Evolutionary conservation across 257 asterid genomes (phyloP).

Genomic region (Lycium ferocissimum): DNA sequence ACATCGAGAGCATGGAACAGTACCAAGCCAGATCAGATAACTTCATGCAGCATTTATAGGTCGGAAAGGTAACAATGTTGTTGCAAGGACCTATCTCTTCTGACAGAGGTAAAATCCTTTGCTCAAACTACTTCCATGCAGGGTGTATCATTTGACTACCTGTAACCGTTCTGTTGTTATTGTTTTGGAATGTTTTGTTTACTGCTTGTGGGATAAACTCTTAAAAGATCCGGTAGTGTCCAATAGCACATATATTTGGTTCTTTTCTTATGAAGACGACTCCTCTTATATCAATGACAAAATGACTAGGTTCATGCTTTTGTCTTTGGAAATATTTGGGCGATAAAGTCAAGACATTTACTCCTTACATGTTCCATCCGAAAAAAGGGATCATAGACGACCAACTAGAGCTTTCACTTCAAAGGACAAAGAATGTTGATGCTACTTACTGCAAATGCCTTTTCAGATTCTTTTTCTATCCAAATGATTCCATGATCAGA

Average conservation of each 20-base stretch:
- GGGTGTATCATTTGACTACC: not conserved
- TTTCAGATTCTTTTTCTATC: slow-evolving; percentile 79
- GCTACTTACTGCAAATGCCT: slow-evolving; percentile 72
- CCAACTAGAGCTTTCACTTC: not conserved
- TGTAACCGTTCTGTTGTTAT: not conserved
- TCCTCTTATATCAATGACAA: slow-evolving; percentile 12
- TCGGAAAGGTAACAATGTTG: not conserved
- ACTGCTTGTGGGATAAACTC: not conserved
- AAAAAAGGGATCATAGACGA: slow-evolving; percentile 8
- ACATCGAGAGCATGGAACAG: not conserved
- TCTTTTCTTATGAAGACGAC: not conserved
- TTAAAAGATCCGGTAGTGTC: not conserved
- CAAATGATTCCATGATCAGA: slow-evolving; percentile 82
- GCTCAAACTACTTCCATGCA: not conserved
- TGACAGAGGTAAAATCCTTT: not conserved
- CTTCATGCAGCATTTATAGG: not conserved
- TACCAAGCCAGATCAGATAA: not conserved
- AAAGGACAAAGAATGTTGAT: not conserved
- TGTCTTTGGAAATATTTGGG: not conserved
- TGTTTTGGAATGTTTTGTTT: not conserved
- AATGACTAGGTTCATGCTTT: not conserved
- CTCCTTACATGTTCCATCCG: not conserved
- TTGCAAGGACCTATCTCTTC: not conserved
- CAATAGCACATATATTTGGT: not conserved
- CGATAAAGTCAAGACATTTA: not conserved